These are phyloP conservation scores for Saccharomyces mikatae DNA, from an alignment of 805 yeast species.

Conservation along the genomic window DNA sequence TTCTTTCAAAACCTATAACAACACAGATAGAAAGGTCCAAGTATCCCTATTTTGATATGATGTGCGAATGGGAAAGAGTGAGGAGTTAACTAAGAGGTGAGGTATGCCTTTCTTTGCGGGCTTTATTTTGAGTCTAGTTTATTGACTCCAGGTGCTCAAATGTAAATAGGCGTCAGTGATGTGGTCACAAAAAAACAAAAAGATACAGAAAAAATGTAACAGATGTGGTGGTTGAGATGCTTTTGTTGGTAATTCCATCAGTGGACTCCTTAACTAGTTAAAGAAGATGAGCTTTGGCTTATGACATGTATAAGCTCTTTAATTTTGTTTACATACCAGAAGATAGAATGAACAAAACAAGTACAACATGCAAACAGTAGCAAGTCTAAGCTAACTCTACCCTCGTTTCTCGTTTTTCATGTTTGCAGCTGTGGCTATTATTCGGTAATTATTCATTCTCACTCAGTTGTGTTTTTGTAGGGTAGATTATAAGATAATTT, in stretches of 20 bases:
- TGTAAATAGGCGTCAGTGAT: neutral
- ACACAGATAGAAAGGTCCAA: no score
- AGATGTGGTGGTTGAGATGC: neutral
- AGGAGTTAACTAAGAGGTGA: neutral
- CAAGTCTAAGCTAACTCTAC: neutral
- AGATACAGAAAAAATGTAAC: neutral
- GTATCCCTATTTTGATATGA: neutral
- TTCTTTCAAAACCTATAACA: no score
- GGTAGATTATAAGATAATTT: neutral
- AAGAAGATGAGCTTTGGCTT: neutral
- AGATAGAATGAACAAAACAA: neutral
- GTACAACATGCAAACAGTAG: neutral
- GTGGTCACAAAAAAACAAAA: neutral
- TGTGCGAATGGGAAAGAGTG: neutral
- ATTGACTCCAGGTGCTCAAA: neutral
- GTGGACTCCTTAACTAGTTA: neutral
- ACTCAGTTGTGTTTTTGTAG: neutral
- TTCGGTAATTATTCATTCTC: neutral
- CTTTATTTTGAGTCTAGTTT: neutral
- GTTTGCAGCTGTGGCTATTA: neutral
- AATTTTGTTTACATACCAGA: neutral
- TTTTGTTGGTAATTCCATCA: no score
- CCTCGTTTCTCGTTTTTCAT: neutral
- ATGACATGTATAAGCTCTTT: neutral
- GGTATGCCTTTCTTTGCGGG: neutral